Evolutionary conservation across 805 yeast genomes (phyloP), one percentile per base, ranked within the genome.

Genomic region (Cyberlindnera suaveolens): DNA sequence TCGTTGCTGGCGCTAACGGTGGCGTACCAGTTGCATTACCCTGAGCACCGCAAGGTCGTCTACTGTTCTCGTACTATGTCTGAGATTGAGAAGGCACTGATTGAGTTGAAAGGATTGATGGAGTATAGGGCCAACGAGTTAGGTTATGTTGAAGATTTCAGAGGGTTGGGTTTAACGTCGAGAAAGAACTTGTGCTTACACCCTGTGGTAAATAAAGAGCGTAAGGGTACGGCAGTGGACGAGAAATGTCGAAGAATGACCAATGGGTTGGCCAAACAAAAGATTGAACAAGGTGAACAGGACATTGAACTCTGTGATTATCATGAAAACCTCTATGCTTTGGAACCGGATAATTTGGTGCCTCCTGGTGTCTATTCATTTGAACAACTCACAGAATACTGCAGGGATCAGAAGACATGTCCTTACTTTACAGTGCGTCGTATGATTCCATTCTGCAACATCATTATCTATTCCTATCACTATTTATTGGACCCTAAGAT

Each of bases 21-120:
- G 37, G 96, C 99, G 13, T 93, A 93, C 64, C 99, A 93, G 62
- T 80, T 87, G 86, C 78, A 77, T 59, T 90, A 91, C 61, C 95
- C 96, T 9, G 97, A 91, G 57, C 96, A 88, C 58, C 68, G 96
- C 15, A 93, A 91, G 71, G 81, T 93, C 52, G 87, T 93, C 6
- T 93, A 93, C 65, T 93, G 99, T 64, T 93, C 99, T 5, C 98
- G 99, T 74, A 93, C 99, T 30, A 93, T 93, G 98, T 87, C 97
- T 10, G 99, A 93, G 67, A 93, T 93, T 61, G 99, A 93, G 66
- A 93, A 93, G 66, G 97, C 99, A 0, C 68, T 93, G 58, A 87
- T 91, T 7, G 99, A 93, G 68, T 71, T 93, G 69, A 81, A 85
- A 48, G 80, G 78, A 43, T 71, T 93, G 55, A 93, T 93, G 98